Percentiles rank a stretch among this genome's conserved stretches.
Conservation (phyloP, 805 yeast genomes). For the Yamadazyma nakazawae region DNA sequence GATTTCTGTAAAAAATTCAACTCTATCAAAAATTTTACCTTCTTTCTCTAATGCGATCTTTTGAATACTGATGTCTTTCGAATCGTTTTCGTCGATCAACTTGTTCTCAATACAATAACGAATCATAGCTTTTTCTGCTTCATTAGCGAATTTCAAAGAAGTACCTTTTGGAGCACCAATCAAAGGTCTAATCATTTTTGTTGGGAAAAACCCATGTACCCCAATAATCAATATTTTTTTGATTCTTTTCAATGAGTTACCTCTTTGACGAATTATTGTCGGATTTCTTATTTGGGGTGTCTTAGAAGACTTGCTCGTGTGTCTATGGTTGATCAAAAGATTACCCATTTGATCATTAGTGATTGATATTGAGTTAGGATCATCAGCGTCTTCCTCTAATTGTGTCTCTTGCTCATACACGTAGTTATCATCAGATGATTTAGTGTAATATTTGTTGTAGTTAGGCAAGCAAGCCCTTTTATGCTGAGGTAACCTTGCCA, state of each 20-base stretch:
- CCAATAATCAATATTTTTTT: constrained; percentile 80
- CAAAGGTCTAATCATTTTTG: constrained; percentile 74
- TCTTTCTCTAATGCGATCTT: constrained; percentile 93
- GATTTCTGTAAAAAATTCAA: constrained; percentile 71
- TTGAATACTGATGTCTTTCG: constrained; percentile 53
- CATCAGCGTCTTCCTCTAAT: constrained; percentile 26
- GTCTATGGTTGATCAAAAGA: constrained; percentile 32
- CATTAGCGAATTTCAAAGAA: constrained; percentile 82
- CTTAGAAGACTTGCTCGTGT: constrained; percentile 7
- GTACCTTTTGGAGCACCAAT: constrained; percentile 98
- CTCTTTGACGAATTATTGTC: constrained; percentile 22
- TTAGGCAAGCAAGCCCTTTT: constrained; percentile 41
- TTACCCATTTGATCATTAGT: constrained; percentile 42
- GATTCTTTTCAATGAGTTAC: constrained; percentile 31
- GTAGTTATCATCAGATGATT: constrained; percentile 6
- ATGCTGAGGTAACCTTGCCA: constrained; percentile 32
- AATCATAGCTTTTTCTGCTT: constrained; percentile 76
- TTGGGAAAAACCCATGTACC: constrained; percentile 95
- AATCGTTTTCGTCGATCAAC: constrained; percentile 30
- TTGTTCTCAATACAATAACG: constrained; percentile 52
- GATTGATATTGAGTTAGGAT: constrained; percentile 34
- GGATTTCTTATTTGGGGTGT: constrained; percentile 9
- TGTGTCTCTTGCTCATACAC: constrained; percentile 20
- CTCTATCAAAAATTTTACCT: constrained; percentile 85
- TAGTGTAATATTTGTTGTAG: constrained; percentile 29